These are phyloP conservation scores for Acorus gramineus DNA, from an alignment of 106 monocot genomes.

Conservation along the genomic window DNA sequence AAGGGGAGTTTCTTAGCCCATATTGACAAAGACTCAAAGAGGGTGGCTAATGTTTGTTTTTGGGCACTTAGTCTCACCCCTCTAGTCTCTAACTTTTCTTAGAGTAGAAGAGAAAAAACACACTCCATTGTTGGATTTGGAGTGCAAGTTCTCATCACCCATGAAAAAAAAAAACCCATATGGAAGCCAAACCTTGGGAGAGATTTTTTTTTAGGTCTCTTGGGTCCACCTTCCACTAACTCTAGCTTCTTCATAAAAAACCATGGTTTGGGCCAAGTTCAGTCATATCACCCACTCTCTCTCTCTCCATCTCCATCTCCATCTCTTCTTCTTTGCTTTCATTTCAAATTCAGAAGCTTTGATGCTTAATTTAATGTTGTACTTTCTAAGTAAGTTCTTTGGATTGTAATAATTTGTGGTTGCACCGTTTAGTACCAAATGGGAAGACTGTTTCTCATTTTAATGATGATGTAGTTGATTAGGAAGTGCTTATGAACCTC, in stretches of 20 bases:
- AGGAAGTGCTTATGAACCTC: too few relatives aligned
- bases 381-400: too few relatives aligned
- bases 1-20: constrained; percentile 17
- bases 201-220: constrained; percentile 14
- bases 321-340: too few relatives aligned
- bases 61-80: constrained; percentile 19
- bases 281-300: neutral
- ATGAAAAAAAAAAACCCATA: constrained; percentile 8
- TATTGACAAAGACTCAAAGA: constrained; percentile 5
- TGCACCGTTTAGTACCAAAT: too few relatives aligned
- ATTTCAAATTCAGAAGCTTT: too few relatives aligned
- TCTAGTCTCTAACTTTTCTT: constrained; percentile 5
- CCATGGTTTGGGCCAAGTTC: neutral
- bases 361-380: too few relatives aligned
- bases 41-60: constrained; percentile 36
- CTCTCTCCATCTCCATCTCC: neutral
- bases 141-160: constrained; percentile 5
- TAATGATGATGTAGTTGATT: too few relatives aligned
- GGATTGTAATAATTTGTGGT: too few relatives aligned
- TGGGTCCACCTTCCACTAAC: neutral
- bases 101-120: neutral
- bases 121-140: constrained; percentile 32
- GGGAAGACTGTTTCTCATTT: too few relatives aligned
- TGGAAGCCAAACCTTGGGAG: neutral
- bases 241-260: neutral